These are phyloP conservation scores for Cinnamomum micranthum DNA, from an alignment of 164 flowering plant species.

Conservation along the genomic window DNA sequence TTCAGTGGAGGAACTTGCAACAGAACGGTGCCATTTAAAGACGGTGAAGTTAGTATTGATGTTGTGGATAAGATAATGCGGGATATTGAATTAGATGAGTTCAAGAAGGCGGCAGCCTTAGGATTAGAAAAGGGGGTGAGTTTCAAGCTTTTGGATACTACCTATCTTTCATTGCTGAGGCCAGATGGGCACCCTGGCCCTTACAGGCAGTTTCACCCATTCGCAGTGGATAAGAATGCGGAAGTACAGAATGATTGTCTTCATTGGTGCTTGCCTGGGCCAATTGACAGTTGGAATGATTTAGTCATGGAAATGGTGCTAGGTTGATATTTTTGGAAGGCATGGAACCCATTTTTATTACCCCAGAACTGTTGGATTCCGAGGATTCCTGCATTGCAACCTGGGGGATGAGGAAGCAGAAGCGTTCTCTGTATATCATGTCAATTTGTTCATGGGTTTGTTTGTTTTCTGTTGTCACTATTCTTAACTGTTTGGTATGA, in stretches of 20 bases:
- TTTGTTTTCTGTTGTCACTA: not conserved
- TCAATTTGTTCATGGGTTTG: not conserved
- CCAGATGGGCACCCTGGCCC: constrained; percentile 99
- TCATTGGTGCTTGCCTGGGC: constrained; percentile 98
- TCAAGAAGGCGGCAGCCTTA: constrained; percentile 32
- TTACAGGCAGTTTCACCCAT: constrained; percentile 64
- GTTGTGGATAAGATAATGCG: constrained; percentile 41
- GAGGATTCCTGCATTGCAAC: not conserved
- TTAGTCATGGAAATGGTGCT: constrained; percentile 44
- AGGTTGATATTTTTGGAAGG: not conserved
- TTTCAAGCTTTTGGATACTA: constrained; percentile 64
- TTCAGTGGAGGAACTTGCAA: constrained; percentile 72
- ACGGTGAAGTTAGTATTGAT: constrained; percentile 51
- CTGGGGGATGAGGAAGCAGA: not conserved
- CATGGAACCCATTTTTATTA: not conserved
- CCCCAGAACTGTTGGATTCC: not conserved
- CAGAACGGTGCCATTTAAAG: constrained; percentile 54
- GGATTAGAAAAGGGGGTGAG: constrained; percentile 33
- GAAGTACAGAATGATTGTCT: constrained; percentile 67
- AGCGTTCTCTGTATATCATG: not conserved
- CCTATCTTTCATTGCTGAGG: constrained; percentile 52
- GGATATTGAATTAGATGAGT: constrained; percentile 57
- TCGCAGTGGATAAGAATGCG: constrained; percentile 49
- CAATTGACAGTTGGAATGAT: constrained; percentile 85
- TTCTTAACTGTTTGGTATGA: not conserved